Percentiles rank a stretch among this genome's conserved stretches.
Evolutionary conservation across 2,329 filamentous ascomycete species (phyloP).

Genomic region (Talaromyces sp.): DNA sequence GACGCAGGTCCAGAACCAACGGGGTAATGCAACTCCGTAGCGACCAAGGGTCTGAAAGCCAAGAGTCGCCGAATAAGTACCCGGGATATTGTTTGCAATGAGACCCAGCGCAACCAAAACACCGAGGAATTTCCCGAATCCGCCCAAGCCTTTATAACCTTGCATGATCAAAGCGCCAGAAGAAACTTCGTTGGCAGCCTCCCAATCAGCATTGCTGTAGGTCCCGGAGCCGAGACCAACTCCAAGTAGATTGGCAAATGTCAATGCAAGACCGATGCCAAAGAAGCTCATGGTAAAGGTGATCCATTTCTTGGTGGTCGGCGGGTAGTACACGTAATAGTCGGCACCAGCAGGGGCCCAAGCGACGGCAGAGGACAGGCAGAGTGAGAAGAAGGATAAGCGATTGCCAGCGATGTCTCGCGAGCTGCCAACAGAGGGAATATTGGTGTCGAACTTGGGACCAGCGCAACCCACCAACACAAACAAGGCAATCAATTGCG

Average conservation of each 20-base stretch:
- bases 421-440: slow-evolving; percentile 27
- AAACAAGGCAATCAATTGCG: slow-evolving; percentile 41
- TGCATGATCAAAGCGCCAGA: slow-evolving; percentile 20
- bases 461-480: slow-evolving; percentile 42
- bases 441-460: slow-evolving; percentile 34
- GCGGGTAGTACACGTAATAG: slow-evolving; percentile 46
- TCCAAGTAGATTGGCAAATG: slow-evolving; percentile 39
- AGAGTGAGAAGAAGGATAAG: slow-evolving; percentile 37
- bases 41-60: slow-evolving; percentile 44
- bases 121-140: slow-evolving; percentile 44
- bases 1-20: slow-evolving; percentile 43
- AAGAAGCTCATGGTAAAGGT: slow-evolving; percentile 39
- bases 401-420: slow-evolving; percentile 35
- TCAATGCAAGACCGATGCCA: slow-evolving; percentile 34
- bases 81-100: slow-evolving; percentile 45
- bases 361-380: slow-evolving; percentile 34
- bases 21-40: slow-evolving; percentile 38
- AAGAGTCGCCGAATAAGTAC: slow-evolving; percentile 45
- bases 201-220: slow-evolving; percentile 17
- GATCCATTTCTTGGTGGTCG: slow-evolving; percentile 33
- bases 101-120: slow-evolving; percentile 43
- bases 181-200: slow-evolving; percentile 39
- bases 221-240: slow-evolving; percentile 42
- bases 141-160: slow-evolving; percentile 28
- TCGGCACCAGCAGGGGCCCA: slow-evolving; percentile 39